These are phyloP conservation scores for Dendrothele bispora DNA, from an alignment of 768 basidiomycete species.

Conservation along the genomic window DNA sequence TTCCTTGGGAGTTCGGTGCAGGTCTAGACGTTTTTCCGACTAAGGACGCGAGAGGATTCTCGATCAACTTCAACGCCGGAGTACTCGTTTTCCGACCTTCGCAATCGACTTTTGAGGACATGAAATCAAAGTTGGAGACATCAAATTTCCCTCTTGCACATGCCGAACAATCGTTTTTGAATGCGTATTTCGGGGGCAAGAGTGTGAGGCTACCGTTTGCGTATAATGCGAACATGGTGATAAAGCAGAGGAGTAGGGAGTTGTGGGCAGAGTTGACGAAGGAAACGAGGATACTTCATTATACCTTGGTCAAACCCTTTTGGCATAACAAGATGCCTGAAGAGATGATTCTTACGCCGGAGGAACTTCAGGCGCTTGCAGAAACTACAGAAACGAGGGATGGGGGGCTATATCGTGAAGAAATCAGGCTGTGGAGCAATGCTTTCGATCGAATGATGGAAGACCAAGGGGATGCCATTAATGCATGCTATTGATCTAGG, in stretches of 20 bases:
- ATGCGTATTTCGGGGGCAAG: slow-evolving; percentile 33
- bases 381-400: no score
- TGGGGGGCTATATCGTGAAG: no score
- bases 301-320: slow-evolving; percentile 21
- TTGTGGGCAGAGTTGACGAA: slow-evolving; percentile 29
- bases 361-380: no score
- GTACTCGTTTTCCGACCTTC: slow-evolving; percentile 33
- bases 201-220: slow-evolving; percentile 31
- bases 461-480: no score
- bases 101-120: slow-evolving; percentile 22
- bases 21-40: slow-evolving; percentile 34
- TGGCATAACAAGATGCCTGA: no score
- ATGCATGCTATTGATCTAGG: no score
- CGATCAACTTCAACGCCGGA: slow-evolving; percentile 34
- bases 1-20: slow-evolving; percentile 32
- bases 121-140: slow-evolving; percentile 35
- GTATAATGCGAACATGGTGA: slow-evolving; percentile 37
- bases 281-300: slow-evolving; percentile 32
- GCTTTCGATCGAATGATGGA: no score
- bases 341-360: no score
- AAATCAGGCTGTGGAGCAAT: no score
- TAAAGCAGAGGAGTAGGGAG: slow-evolving; percentile 26
- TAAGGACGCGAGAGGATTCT: slow-evolving; percentile 23
- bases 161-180: slow-evolving; percentile 46
- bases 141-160: slow-evolving; percentile 35